Base-by-base conservation (phyloP, 306 rosid genomes). In the Cicer bijugum region DNA sequence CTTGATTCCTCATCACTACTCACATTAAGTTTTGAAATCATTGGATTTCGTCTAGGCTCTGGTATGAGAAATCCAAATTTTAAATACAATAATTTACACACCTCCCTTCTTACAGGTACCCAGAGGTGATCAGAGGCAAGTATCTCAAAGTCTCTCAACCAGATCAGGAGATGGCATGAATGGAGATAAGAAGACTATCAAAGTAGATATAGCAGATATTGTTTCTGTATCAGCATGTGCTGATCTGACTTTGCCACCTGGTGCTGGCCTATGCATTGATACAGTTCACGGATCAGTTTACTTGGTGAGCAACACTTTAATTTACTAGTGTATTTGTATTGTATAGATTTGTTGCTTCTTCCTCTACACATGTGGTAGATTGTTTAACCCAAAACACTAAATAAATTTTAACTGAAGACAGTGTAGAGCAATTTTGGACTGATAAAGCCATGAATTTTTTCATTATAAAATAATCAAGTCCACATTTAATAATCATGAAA, bases 251-350 rank as follows among this genome's bases (percentile, higher is more conserved):
- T 87, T 94, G 81, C 97, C 96, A 33, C 95, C 96, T 14, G 99
- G 97, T 84, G 96, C 99, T 4, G 99, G 99, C 71, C 99, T 94
- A 75, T 90, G 90, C 88, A 86, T 94, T 67, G 90, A 90, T 84
- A 91, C 96, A 57, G 75, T 78, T 78, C 87, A 87, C 19, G 97
- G 97, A 76, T 85, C 90, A 28, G 78, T 94, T 78, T 94, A 59
- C 89, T 63, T 94, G 97, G 99, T 95, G 83, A 86, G 91, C 66
- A 70, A 67, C 46, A 39, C 35, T 70, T 56, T 10, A 12, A 38
- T 51, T 71, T 44, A 40, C 43, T 48, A 72, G 66, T 69, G 62
- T 63, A 14, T 51, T 64, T 40, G 17, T 67, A 16, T 40, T 42
- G 12, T 61, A 74, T 47, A 50, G 1, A 44, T 75, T 53, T 66